A percentile compares a stretch with the other conserved stretches of the same genome.
Conservation (phyloP, 129 eudicot genomes). For the Mikania micrantha region DNA sequence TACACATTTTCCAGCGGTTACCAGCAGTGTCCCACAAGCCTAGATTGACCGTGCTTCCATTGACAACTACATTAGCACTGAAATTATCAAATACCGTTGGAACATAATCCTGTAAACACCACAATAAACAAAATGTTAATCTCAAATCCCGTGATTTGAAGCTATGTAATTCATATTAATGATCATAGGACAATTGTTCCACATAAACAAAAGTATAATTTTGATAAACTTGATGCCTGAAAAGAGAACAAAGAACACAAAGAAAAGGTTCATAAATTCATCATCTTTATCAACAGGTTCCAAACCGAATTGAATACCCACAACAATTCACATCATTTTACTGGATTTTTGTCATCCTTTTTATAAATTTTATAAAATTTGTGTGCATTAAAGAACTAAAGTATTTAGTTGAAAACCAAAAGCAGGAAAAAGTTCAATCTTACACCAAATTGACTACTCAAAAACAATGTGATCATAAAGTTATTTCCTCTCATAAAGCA, state of each 20-base stretch:
- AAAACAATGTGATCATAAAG: neutral
- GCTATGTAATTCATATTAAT: neutral
- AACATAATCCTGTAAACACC: slow-evolving; percentile 69
- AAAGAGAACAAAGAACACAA: neutral
- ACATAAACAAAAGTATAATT: neutral
- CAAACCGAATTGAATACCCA: neutral
- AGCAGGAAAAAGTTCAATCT: neutral
- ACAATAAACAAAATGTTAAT: neutral
- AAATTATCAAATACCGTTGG: slow-evolving; percentile 97
- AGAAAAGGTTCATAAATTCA: neutral
- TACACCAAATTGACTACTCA: neutral
- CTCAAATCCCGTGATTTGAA: neutral
- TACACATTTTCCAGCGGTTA: slow-evolving; percentile 23
- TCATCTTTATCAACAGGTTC: neutral
- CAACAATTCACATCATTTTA: neutral
- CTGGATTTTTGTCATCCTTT: neutral
- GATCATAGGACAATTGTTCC: neutral
- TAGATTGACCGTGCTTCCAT: slow-evolving; percentile 78
- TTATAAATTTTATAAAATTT: neutral
- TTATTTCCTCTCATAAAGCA: neutral
- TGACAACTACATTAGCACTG: slow-evolving; percentile 96
- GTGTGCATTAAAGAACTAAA: neutral
- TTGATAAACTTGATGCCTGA: neutral
- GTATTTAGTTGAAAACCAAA: neutral
- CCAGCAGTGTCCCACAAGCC: slow-evolving; percentile 99